Percentiles rank a stretch among this genome's conserved stretches.
phyloP scores from a whole-genome alignment of 2,329 filamentous ascomycete genomes.

The Fusarium sp. region DNA sequence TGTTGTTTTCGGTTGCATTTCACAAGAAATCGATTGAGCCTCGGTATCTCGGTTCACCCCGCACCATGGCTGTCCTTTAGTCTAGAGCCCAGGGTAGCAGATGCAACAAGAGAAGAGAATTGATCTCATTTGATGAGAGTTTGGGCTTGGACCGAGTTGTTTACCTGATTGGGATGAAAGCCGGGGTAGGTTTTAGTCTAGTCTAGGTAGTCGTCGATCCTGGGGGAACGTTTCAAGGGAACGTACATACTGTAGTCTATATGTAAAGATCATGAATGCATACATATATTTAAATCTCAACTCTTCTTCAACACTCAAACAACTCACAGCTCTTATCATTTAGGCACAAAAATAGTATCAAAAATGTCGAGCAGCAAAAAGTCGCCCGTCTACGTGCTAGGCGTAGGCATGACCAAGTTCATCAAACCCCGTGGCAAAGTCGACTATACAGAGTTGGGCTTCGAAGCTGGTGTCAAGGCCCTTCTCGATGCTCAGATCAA shows the following conservation, averaged over 20 bases:
- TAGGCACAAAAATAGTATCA: neutral
- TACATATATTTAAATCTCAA: neutral
- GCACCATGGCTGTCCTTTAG: slow-evolving; percentile 21
- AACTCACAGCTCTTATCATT: neutral
- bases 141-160: slow-evolving; percentile 25
- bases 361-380: slow-evolving; percentile 63
- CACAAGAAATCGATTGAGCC: slow-evolving; percentile 21
- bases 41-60: slow-evolving; percentile 45
- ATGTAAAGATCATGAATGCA: slow-evolving; percentile 15
- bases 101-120: slow-evolving; percentile 4
- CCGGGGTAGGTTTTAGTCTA: slow-evolving; percentile 15
- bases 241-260: neutral
- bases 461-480: slow-evolving; percentile 90
- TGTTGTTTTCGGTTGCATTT: neutral
- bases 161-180: slow-evolving; percentile 24
- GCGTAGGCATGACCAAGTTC: slow-evolving; percentile 99
- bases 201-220: slow-evolving; percentile 14
- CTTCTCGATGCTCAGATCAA: slow-evolving; percentile 88
- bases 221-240: neutral
- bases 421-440: slow-evolving; percentile 96
- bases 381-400: slow-evolving; percentile 82
- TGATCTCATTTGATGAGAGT: slow-evolving; percentile 17
- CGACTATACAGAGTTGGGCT: slow-evolving; percentile 94
- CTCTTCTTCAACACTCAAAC: neutral
- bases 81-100: slow-evolving; percentile 28